Evolutionary conservation across 2,329 filamentous ascomycete genomes (phyloP).

Genomic region (Colletotrichum gigasporum): DNA sequence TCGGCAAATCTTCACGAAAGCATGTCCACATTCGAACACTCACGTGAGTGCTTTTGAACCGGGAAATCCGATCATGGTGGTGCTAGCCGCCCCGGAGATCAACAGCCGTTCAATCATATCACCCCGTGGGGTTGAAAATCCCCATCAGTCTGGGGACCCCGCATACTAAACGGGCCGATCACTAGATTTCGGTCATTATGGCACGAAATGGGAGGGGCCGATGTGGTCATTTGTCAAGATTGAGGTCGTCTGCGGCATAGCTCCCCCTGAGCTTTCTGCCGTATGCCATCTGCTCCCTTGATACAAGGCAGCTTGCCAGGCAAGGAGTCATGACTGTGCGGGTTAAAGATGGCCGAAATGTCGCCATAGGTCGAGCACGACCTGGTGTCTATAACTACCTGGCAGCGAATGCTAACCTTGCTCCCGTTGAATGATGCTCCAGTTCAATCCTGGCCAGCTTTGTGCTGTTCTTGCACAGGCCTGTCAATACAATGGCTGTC

Average conservation of each 20-base stretch:
- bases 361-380: not conserved
- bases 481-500: slow-evolving; percentile 43
- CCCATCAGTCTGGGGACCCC: slow-evolving; percentile 16
- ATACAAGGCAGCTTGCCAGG: too few species aligned
- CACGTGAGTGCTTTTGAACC: not conserved
- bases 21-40: not conserved
- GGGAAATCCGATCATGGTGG: not conserved
- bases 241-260: slow-evolving; percentile 1
- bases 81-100: not conserved
- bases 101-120: slow-evolving; percentile 3
- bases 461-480: not conserved
- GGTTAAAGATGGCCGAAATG: slow-evolving; percentile 1
- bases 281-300: too few species aligned
- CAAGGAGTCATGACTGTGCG: not conserved
- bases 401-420: too few species aligned
- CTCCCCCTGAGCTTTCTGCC: not conserved
- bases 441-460: not conserved
- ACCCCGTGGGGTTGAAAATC: slow-evolving; percentile 1
- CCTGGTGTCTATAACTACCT: not conserved
- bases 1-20: not conserved
- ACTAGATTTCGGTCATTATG: not conserved
- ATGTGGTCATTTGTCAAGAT: not conserved
- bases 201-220: not conserved
- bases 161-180: slow-evolving; percentile 15
- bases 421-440: not conserved